Evolutionary conservation across 305 asterid genomes (phyloP), one percentile per base, ranked within the genome.

Genomic region (Fraxinus sp.): DNA sequence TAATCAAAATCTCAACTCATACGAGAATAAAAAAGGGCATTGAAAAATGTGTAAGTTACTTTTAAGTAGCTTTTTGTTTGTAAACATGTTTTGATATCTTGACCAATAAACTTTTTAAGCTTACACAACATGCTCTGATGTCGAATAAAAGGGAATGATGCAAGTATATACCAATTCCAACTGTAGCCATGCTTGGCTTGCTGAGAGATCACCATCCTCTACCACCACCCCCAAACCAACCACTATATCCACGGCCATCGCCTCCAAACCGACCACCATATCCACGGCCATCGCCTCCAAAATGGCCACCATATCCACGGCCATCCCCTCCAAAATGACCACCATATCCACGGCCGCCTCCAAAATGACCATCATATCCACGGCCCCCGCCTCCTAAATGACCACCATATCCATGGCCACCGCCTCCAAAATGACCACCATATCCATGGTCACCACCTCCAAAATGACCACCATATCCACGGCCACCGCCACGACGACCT

Each of bases 131-230:
- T 18, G 68, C 68, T 57, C 68, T 7, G 30, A 57, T 20, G 22
- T 24, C 3, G 3, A 7, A 0, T 22, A 64, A 5, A 13, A 5
- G 11, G 41, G 7, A 39, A 26, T 14, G 39, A 52, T 39, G 76
- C 77, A 8, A 71, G 76, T n/a, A 52, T n/a, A 43, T 71, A 66
- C 86, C 88, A 85, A 81, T 28, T 10, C 37, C 41, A 28, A 68
- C 64, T 5, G 90, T 10, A 55, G 90, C 87, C 75, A 86, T 14
- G 86, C 78, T 87, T 41, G 91, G 92, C 82, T 66, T 84, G 87
- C 5, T 76, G 75, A 83, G 83, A 84, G 64, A 20, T 81, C 76
- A 70, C 76, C 76, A 70, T 70, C 76, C 82, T 13, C 89, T 71
- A 16, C 86, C 82, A 52, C 87, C 78, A 9, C 89, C 85, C 26